Percentiles rank a stretch among this genome's conserved stretches.
Conservation (phyloP, 2,329 filamentous ascomycete genomes). For the Atkinsonella texensis region DNA sequence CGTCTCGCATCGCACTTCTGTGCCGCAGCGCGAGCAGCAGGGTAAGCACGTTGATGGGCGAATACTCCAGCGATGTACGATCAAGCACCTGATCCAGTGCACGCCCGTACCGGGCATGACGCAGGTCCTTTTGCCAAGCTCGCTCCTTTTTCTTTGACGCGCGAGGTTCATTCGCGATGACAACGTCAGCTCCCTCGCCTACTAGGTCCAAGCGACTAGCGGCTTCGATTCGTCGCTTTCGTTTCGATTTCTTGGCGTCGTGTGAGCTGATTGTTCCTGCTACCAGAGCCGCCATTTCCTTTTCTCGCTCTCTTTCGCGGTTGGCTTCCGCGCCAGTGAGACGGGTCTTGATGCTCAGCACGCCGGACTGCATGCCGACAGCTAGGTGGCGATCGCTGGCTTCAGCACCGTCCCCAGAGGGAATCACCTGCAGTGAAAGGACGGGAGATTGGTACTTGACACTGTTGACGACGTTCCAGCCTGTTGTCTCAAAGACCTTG, state of each 20-base stretch:
- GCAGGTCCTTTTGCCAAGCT: slow-evolving; percentile 70
- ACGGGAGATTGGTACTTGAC: slow-evolving; percentile 90
- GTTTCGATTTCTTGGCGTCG: slow-evolving; percentile 59
- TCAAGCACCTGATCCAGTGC: slow-evolving; percentile 73
- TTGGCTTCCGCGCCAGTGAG: slow-evolving; percentile 71
- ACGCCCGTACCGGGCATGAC: slow-evolving; percentile 62
- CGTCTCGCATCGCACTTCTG: slow-evolving; percentile 70
- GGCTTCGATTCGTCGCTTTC: slow-evolving; percentile 43
- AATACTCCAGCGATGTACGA: slow-evolving; percentile 36
- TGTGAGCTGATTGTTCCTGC: slow-evolving; percentile 67
- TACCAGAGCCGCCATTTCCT: slow-evolving; percentile 73
- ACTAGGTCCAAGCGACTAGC: slow-evolving; percentile 58
- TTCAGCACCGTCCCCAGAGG: slow-evolving; percentile 20
- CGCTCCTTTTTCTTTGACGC: slow-evolving; percentile 47
- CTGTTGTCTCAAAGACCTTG: slow-evolving; percentile 89
- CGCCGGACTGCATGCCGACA: slow-evolving; percentile 87
- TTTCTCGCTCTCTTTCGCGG: slow-evolving; percentile 62
- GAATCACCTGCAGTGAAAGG: slow-evolving; percentile 67
- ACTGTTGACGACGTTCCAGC: slow-evolving; percentile 93
- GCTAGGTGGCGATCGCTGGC: slow-evolving; percentile 84
- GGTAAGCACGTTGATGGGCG: slow-evolving; percentile 55
- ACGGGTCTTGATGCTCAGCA: slow-evolving; percentile 84
- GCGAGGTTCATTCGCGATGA: slow-evolving; percentile 62
- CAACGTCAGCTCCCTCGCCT: slow-evolving; percentile 75
- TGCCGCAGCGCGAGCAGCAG: slow-evolving; percentile 77